Conservation (phyloP, 768 basidiomycete genomes). For the Leucosporidium yakuticum region DNA sequence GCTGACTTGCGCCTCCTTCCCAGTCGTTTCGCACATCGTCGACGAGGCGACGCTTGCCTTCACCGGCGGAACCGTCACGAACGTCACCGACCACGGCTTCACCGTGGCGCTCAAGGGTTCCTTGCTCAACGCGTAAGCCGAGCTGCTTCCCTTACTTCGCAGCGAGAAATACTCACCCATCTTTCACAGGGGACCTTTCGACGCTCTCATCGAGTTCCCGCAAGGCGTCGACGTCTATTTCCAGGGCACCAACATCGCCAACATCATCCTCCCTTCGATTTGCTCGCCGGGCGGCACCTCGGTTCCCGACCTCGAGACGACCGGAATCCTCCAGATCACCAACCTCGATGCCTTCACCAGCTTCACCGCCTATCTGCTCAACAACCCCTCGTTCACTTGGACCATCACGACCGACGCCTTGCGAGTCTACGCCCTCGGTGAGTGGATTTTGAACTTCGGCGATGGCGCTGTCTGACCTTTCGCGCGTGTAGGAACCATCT, state of each 20-base stretch:
- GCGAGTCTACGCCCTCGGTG: slow-evolving; percentile 33
- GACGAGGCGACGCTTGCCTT: slow-evolving; percentile 55
- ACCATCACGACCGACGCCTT: slow-evolving; percentile 56
- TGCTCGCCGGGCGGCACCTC: slow-evolving; percentile 64
- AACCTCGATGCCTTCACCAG: slow-evolving; percentile 50
- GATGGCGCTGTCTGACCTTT: slow-evolving; percentile 42
- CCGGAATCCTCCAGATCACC: slow-evolving; percentile 55
- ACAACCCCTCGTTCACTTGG: slow-evolving; percentile 27
- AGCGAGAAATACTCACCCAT: slow-evolving; percentile 48
- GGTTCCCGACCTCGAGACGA: slow-evolving; percentile 58
- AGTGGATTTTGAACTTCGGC: slow-evolving; percentile 48
- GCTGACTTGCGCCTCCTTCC: slow-evolving; percentile 18
- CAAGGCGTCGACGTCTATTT: slow-evolving; percentile 63
- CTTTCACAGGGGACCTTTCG: slow-evolving; percentile 8
- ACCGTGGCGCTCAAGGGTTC: slow-evolving; percentile 51
- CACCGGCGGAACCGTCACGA: slow-evolving; percentile 58
- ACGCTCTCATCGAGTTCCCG: slow-evolving; percentile 46
- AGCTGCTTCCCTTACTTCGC: slow-evolving; percentile 42
- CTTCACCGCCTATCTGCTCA: slow-evolving; percentile 54
- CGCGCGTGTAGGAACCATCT: slow-evolving; percentile 50
- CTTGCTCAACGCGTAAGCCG: slow-evolving; percentile 10
- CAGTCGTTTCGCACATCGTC: slow-evolving; percentile 47
- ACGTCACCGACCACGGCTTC: slow-evolving; percentile 55
- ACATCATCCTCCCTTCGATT: slow-evolving; percentile 58
- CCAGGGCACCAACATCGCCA: slow-evolving; percentile 60